Base-by-base conservation (phyloP, 768 basidiomycete species). In the Calocera cornea region DNA sequence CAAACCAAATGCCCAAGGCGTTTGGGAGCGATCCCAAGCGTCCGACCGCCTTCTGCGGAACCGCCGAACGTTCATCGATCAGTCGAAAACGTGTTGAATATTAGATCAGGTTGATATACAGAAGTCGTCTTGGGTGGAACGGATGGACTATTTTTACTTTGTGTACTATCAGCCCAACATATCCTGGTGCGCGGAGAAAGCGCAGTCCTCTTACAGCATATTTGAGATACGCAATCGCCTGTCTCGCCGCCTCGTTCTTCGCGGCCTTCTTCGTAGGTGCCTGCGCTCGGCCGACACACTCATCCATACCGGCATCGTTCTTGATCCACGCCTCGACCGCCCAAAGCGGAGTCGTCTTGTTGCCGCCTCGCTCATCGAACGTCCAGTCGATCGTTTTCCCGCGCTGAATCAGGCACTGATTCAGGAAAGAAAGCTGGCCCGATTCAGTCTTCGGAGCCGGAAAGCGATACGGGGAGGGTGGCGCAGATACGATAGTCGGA, bases 341-440 rank as follows among this genome's bases (percentile, higher is more conserved):
- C 54, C 54, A 60, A 11, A 60, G 54, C 24, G 54, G 54, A 8
- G 54, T 60, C 54, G 54, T 60, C 54, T 60, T 60, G 54, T 60
- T 60, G 2, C 54, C 54, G 10, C 54, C 54, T 27, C 27, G 14
- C 54, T 60, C 27, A 16, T 60, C 27, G 31, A 60, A 60, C 24
- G 14, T 22, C 54, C 54, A 60, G 14, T 33, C 16, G 24, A 60
- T 27, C 2, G 54, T 33, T 22, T 60, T 60, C 31, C 54, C 54
- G 22, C 54, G 54, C 31, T 60, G 54, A 22, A 60, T 60, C 7
- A 60, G 54, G 31, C 54, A 60, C 31, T 60, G 54, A 27, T 60
- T 60, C 14, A 60, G 22, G 27, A 29, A 60, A 10, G 54, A 60
- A 16, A 60, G 54, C 31, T 60, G 54, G 22, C 54, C 54, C 14